Evolutionary conservation across 768 basidiomycete genomes (phyloP), one percentile per base, ranked within the genome.

Genomic region (Coprinellus aureogranulatus): DNA sequence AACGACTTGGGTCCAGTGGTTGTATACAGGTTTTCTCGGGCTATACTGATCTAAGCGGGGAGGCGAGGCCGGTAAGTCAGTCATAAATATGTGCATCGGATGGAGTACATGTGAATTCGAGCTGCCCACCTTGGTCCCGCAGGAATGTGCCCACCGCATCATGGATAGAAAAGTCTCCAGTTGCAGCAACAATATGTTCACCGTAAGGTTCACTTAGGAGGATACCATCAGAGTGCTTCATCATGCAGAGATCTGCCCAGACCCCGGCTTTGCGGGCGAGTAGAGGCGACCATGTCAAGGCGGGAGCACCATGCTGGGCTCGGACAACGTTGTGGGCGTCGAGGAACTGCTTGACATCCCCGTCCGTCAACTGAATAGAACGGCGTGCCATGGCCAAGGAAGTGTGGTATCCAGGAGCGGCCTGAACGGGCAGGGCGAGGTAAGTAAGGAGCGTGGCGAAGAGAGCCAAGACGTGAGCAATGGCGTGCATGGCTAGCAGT

Each of bases 1-100:
- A n/a, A 88, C 76, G 47, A 87, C 79, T 62, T 88, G 86, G 10
- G 84, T 85, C 59, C 80, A 86, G 64, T 81, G 83, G 58, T 74
- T 82, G 64, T 72, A 84, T 9, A 71, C 72, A 6, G 82, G 84
- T 46, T 79, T 67, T 8, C 56, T 60, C 8, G 80, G 75, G 67
- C 84, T 67, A 64, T 79, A 81, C 52, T 69, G 59, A 28, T 61
- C 79, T 81, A 53, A 5, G 31, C 44, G 30, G 16, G 46, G 22
- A 6, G 48, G 23, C 2, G 9, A 26, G 12, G 42, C 18, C 25
- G 26, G 39, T 41, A 28, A 26, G 44, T 45, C 34, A 37, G 47
- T 48, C 27, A 37, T 6, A 41, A 6, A 12, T 31, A 16, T 12
- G 49, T 10, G 26, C 18, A 23, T n/a, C n/a, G n/a, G 42, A 25